Conservation (phyloP, 257 asterid genomes). For the Nicotiana sylvestris region DNA sequence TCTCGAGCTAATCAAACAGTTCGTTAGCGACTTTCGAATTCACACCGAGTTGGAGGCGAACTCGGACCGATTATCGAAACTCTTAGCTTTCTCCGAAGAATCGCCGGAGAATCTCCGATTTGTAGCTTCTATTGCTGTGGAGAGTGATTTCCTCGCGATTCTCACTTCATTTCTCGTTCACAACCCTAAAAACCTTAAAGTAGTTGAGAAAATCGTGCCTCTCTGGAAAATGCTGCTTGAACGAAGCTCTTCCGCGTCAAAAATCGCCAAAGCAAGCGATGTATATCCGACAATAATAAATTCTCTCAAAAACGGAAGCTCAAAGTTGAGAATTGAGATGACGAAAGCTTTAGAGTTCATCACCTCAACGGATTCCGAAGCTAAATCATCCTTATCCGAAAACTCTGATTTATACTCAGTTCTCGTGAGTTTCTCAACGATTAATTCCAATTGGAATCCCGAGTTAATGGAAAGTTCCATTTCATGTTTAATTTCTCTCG, state of each 20-base stretch:
- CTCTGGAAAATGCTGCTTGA: slow-evolving; percentile 26
- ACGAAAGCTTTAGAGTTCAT: slow-evolving; percentile 38
- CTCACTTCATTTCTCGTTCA: slow-evolving; percentile 11
- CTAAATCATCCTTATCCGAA: slow-evolving; percentile 25
- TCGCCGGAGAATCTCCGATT: slow-evolving; percentile 34
- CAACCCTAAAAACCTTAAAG: slow-evolving; percentile 12
- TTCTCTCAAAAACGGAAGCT: slow-evolving; percentile 32
- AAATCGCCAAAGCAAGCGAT: slow-evolving; percentile 15
- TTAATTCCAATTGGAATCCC: slow-evolving; percentile 21
- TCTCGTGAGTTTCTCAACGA: slow-evolving; percentile 32
- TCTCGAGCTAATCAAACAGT: slow-evolving; percentile 32
- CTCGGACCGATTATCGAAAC: slow-evolving; percentile 19
- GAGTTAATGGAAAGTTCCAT: slow-evolving; percentile 40
- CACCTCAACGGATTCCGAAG: slow-evolving; percentile 13
- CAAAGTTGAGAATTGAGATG: slow-evolving; percentile 31
- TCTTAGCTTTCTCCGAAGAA: slow-evolving; percentile 38
- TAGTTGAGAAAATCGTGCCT: slow-evolving; percentile 30
- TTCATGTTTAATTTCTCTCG: slow-evolving; percentile 36
- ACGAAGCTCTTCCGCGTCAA: neutral
- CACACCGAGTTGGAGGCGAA: neutral
- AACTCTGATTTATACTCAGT: slow-evolving; percentile 39
- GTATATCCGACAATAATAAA: slow-evolving; percentile 19
- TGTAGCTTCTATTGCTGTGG: slow-evolving; percentile 18
- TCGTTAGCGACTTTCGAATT: slow-evolving; percentile 25
- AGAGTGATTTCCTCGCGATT: slow-evolving; percentile 27